Evolutionary conservation across 1,284 basidiomycete species (phyloP), one percentile per base, ranked within the genome.

Genomic region (Naganishia sp.): DNA sequence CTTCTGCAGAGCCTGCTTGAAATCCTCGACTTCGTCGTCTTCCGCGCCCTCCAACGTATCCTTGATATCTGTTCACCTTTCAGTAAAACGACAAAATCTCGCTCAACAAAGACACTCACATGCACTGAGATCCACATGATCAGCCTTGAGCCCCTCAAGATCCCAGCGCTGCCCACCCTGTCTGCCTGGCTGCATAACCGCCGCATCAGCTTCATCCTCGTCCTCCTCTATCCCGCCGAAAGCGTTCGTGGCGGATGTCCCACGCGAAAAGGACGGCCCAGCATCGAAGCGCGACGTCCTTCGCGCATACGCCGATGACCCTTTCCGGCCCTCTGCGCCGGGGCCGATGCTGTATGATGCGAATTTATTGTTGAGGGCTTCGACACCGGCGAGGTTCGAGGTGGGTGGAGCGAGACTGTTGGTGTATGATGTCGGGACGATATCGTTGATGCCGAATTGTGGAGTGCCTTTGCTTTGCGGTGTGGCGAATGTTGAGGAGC

Each of bases 121-220:
- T 67, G 85, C 83, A 76, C 90, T 87, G 1, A 92, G 84, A 75
- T 94, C 88, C 75, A 94, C 92, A 41, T 85, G 83, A 32, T 91
- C 88, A 71, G 85, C 82, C 70, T 88, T 87, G 69, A 94, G 76
- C 65, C 90, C 79, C 72, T 82, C 85, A 72, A 88, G 83, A 76
- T 86, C 86, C 75, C 82, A 79, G 52, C 75, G 39, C 71, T 63
- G 15, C 7, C 35, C 35, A 39, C 35, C 35, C 71, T 55, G 46
- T 75, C 78, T 25, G 70, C 68, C 77, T 74, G 9, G 76, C 72
- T 25, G 62, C 17, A 41, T 53, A 31, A 58, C 56, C 46, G 60
- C 58, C 23, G 54, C 46, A 57, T 55, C 61, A n/a, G 62, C 46
- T 50, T 67, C 52, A 46, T 68, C 66, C 51, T 71, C 63, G 52